phyloP scores from a whole-genome alignment of 768 basidiomycete genomes.

The Kwoniella mangroviensis region DNA sequence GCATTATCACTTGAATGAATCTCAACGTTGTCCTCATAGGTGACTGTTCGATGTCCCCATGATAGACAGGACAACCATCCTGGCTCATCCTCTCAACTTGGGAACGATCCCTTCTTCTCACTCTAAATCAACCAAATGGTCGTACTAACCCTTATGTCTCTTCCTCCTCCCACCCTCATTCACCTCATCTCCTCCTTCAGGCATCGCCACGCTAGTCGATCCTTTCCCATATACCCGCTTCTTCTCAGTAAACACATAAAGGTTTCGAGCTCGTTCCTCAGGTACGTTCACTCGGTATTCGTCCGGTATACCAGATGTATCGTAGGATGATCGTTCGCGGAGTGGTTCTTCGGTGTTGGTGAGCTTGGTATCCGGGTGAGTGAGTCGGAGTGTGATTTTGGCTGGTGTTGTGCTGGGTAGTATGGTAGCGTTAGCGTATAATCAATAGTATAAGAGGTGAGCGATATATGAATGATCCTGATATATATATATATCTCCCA shows the following conservation, averaged over 20 bases:
- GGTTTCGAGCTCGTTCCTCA: conserved; percentile 69
- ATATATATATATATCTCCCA: neutral
- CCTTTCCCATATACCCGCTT: conserved; percentile 29
- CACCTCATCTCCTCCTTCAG: conserved; percentile 1
- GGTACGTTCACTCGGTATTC: conserved; percentile 89
- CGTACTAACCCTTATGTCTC: conserved; percentile 36
- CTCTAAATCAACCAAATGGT: too few species aligned
- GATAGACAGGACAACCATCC: too few species aligned
- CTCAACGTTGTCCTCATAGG: too few species aligned
- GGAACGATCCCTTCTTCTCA: too few species aligned
- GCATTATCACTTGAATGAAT: neutral
- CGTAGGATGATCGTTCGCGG: conserved; percentile 25
- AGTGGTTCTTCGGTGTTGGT: conserved; percentile 15
- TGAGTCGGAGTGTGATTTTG: conserved; percentile 34
- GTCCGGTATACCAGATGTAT: conserved; percentile 60
- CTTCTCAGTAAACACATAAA: conserved; percentile 44
- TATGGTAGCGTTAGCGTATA: neutral
- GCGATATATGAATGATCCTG: neutral
- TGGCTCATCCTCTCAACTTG: too few species aligned
- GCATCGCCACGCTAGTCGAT: neutral
- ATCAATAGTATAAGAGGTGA: neutral
- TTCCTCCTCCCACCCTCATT: conserved; percentile 33
- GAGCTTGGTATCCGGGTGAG: conserved; percentile 33
- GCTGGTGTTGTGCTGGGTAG: conserved; percentile 31
- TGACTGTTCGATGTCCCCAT: too few species aligned